These are phyloP conservation scores for Cerioporus squamosus DNA, from an alignment of 1,284 basidiomycete species.

Conservation along the genomic window DNA sequence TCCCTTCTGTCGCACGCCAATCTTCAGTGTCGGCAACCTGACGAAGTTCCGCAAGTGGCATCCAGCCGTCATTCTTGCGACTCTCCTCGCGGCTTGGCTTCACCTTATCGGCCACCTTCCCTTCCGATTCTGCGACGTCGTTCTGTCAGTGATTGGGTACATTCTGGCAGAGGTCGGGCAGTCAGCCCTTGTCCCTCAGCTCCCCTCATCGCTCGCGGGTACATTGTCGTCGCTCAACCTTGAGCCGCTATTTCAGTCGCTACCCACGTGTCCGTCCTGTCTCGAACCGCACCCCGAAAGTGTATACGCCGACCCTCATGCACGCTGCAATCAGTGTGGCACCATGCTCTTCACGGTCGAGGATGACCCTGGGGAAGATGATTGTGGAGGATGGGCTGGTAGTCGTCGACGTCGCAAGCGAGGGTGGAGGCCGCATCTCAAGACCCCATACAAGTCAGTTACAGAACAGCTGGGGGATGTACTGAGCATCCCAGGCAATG, in stretches of 20 bases:
- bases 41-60: background rate
- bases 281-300: background rate
- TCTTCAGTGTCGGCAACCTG: too few relatives aligned
- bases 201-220: slow-evolving; percentile 8
- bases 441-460: slow-evolving; percentile 6
- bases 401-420: background rate
- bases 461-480: slow-evolving; percentile 18
- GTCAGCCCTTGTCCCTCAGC: background rate
- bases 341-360: background rate
- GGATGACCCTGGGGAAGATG: background rate
- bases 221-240: slow-evolving; percentile 4
- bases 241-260: slow-evolving; percentile 4
- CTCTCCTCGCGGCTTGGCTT: slow-evolving; percentile 18
- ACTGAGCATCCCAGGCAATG: slow-evolving; percentile 22
- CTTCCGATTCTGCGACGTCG: slow-evolving; percentile 14
- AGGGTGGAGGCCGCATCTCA: slow-evolving; percentile 2
- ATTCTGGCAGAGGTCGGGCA: slow-evolving; percentile 2
- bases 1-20: too few relatives aligned
- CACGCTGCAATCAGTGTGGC: background rate
- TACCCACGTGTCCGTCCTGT: slow-evolving; percentile 6
- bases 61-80: slow-evolving; percentile 8
- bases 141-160: slow-evolving; percentile 4
- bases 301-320: background rate
- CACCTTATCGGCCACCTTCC: slow-evolving; percentile 21
- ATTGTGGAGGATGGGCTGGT: background rate